Evolutionary conservation across 2,329 filamentous ascomycete genomes (phyloP).

Genomic region (Diplodia seriata): DNA sequence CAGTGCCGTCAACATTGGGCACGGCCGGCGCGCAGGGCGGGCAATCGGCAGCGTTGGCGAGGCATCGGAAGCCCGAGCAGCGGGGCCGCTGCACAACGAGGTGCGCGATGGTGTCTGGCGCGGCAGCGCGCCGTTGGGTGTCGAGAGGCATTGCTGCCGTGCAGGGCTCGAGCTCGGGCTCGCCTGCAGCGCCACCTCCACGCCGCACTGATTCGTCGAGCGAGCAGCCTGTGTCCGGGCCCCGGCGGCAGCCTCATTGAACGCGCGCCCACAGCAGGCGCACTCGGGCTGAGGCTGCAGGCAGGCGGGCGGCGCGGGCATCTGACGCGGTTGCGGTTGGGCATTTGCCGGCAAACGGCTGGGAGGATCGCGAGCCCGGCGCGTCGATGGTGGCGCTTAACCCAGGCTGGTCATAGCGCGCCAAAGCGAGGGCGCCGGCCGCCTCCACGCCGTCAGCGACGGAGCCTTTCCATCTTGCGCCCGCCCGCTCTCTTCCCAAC

Average conservation of each 20-base stretch:
- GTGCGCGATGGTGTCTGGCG: neutral
- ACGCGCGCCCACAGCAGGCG: slow-evolving; percentile 1
- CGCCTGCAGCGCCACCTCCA: slow-evolving; percentile 14
- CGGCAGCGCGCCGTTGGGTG: neutral
- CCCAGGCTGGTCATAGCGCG: slow-evolving; percentile 10
- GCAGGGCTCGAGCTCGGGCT: slow-evolving; percentile 1
- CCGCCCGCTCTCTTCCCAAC: neutral
- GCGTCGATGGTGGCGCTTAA: slow-evolving; percentile 8
- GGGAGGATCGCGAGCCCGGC: slow-evolving; percentile 20
- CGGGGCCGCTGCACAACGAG: neutral
- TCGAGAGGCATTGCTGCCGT: slow-evolving; percentile 1
- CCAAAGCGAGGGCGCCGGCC: slow-evolving; percentile 4
- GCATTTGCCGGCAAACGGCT: neutral
- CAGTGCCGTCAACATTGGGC: slow-evolving; percentile 6
- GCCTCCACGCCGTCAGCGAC: slow-evolving; percentile 22
- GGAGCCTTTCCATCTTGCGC: slow-evolving; percentile 24
- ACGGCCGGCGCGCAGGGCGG: neutral
- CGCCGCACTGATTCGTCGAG: slow-evolving; percentile 12
- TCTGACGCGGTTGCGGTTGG: neutral
- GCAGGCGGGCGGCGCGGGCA: neutral
- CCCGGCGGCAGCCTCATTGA: neutral
- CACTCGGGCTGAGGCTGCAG: neutral
- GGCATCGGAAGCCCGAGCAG: neutral
- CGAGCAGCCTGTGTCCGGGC: neutral
- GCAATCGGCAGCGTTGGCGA: slow-evolving; percentile 1